These are phyloP conservation scores for Paraconiothyrium sp. DNA, from an alignment of 2,329 filamentous ascomycete genomes.

Conservation along the genomic window DNA sequence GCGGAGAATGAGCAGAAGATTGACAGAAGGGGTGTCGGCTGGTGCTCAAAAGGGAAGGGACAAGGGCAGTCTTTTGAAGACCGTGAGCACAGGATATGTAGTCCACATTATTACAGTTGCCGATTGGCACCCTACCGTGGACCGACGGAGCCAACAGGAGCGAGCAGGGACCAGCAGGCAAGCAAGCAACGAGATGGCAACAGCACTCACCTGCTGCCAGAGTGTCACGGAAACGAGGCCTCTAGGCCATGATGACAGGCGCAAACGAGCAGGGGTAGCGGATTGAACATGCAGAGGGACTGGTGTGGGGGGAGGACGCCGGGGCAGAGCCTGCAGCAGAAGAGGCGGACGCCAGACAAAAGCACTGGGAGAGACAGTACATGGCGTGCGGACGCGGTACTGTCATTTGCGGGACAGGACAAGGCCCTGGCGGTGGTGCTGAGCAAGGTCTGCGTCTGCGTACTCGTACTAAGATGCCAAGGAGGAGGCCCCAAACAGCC, in stretches of 20 bases:
- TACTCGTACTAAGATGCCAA: constrained; percentile 22
- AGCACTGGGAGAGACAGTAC: constrained; percentile 16
- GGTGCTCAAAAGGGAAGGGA: constrained; percentile 39
- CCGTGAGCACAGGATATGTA: constrained; percentile 31
- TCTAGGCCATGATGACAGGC: constrained; percentile 44
- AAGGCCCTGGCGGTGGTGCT: constrained; percentile 1
- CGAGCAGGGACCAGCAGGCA: constrained; percentile 29
- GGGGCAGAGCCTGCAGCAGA: constrained; percentile 24
- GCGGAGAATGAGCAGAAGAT: constrained; percentile 37
- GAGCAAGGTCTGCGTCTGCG: not conserved
- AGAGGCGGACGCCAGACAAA: constrained; percentile 27
- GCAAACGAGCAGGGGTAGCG: constrained; percentile 32
- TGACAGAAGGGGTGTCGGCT: constrained; percentile 38
- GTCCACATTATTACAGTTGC: constrained; percentile 36
- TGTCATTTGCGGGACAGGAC: constrained; percentile 44
- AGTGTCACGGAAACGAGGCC: constrained; percentile 32
- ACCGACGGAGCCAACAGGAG: constrained; percentile 17
- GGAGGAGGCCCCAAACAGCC: constrained; percentile 23
- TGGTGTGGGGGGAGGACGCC: constrained; percentile 23
- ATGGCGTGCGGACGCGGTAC: constrained; percentile 38
- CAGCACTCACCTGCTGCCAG: constrained; percentile 41
- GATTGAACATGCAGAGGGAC: constrained; percentile 31
- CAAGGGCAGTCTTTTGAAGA: constrained; percentile 30
- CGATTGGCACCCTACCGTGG: constrained; percentile 33
- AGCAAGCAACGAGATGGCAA: constrained; percentile 36